Conservation (phyloP, 2,329 filamentous ascomycete species). For the Chaetomium globosum region DNA sequence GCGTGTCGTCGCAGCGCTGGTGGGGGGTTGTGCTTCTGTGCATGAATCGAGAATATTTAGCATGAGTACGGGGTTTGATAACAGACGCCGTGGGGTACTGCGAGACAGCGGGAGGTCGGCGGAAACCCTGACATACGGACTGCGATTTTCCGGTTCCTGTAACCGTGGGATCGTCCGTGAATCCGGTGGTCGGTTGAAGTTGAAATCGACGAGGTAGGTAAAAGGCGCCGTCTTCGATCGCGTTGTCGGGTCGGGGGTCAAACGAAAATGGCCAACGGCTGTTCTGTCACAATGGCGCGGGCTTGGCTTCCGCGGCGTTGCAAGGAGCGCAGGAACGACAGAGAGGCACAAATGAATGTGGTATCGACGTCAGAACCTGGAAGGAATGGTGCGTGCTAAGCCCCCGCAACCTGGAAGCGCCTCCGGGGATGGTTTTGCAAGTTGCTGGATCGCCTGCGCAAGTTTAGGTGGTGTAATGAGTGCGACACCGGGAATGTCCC, state of each 20-base stretch:
- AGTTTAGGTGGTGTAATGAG: constrained; percentile 21
- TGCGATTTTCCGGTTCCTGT: constrained; percentile 19
- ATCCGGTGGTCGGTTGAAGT: constrained; percentile 14
- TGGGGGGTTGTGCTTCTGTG: constrained; percentile 33
- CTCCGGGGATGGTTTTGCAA: constrained; percentile 23
- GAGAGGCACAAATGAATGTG: constrained; percentile 12
- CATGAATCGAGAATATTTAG: constrained; percentile 38
- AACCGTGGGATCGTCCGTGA: constrained; percentile 24
- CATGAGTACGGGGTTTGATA: constrained; percentile 33
- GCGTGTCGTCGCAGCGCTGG: constrained; percentile 29
- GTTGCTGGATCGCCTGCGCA: constrained; percentile 18
- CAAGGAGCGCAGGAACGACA: constrained; percentile 1
- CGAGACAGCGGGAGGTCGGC: constrained; percentile 6
- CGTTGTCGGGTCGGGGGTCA: constrained; percentile 14
- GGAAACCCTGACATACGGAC: constrained; percentile 28
- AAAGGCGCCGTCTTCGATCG: constrained; percentile 19
- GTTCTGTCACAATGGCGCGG: constrained; percentile 16
- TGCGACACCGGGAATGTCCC: constrained; percentile 21
- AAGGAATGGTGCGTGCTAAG: constrained; percentile 15
- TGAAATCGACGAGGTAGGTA: background rate
- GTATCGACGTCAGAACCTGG: constrained; percentile 12
- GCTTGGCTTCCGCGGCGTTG: constrained; percentile 19
- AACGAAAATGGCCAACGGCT: constrained; percentile 21
- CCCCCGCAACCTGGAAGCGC: constrained; percentile 20
- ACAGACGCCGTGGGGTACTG: constrained; percentile 20